Conservation (phyloP, 108 stramenopile species). For the Schizochytrium sp. region DNA sequence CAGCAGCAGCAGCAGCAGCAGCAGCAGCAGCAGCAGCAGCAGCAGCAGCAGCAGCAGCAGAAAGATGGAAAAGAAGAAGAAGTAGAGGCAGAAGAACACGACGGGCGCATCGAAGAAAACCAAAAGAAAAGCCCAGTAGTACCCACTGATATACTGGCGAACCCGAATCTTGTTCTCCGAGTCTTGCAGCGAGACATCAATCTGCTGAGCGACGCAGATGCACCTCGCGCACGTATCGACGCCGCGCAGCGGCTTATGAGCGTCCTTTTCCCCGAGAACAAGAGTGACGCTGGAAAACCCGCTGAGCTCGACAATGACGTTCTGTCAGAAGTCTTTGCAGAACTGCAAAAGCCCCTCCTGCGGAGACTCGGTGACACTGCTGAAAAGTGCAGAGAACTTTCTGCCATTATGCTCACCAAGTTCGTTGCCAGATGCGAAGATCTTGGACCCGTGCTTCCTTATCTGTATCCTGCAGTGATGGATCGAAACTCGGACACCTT, state of each 20-base stretch:
- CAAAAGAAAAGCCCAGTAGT: background rate
- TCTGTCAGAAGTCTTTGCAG: background rate
- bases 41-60: too few species aligned
- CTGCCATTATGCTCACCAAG: background rate
- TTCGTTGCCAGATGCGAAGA: background rate
- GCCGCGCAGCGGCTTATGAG: background rate
- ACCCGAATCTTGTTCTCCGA: background rate
- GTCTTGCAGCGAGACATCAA: background rate
- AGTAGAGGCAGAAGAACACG: too few species aligned
- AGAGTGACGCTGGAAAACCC: background rate
- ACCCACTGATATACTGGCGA: background rate
- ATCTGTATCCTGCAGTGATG: background rate
- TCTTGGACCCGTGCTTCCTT: background rate
- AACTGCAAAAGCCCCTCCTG: conserved; percentile 9
- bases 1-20: background rate
- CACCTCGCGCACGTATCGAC: background rate
- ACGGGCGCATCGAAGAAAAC: background rate
- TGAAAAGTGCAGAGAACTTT: background rate
- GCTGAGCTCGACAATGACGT: background rate
- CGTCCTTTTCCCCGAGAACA: background rate
- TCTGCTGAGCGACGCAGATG: background rate
- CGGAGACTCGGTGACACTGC: background rate
- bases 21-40: background rate
- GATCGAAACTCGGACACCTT: background rate
- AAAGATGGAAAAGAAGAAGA: too few species aligned